phyloP scores from a whole-genome alignment of 83 land plant genomes.

The Picea engelmannii region DNA sequence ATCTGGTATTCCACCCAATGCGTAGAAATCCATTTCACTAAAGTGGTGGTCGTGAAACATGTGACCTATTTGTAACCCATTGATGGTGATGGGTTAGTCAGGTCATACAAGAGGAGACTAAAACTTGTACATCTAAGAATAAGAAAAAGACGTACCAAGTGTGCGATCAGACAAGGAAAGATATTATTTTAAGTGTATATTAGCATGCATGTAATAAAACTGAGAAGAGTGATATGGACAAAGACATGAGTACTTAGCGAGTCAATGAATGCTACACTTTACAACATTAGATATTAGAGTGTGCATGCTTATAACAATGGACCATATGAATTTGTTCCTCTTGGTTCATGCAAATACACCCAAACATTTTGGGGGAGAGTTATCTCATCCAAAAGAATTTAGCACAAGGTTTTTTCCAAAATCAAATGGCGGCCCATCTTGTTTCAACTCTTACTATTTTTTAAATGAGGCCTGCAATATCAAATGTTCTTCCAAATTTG shows the following conservation, averaged over 20 bases:
- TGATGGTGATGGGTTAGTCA: too few species aligned
- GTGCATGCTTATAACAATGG: not conserved
- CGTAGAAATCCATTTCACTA: too few species aligned
- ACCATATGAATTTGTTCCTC: not conserved
- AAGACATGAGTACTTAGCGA: not conserved
- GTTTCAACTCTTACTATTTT: not conserved
- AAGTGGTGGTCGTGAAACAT: too few species aligned
- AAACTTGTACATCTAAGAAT: too few species aligned
- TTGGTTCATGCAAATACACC: not conserved
- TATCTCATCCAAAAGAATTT: not conserved
- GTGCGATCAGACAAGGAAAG: not conserved
- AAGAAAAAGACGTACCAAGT: too few species aligned
- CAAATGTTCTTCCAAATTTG: too few species aligned
- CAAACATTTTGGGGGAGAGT: not conserved
- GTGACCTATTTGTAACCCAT: too few species aligned
- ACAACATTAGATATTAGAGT: not conserved
- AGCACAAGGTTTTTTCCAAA: not conserved
- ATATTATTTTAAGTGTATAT: not conserved
- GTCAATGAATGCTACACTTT: not conserved
- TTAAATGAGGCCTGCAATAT: too few species aligned
- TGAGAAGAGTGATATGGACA: not conserved
- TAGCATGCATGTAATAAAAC: not conserved
- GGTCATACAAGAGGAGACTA: too few species aligned
- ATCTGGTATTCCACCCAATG: too few species aligned
- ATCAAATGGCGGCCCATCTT: not conserved